These are phyloP conservation scores for Cladophialophora psammophila DNA, from an alignment of 2,329 filamentous ascomycete species.

Conservation along the genomic window DNA sequence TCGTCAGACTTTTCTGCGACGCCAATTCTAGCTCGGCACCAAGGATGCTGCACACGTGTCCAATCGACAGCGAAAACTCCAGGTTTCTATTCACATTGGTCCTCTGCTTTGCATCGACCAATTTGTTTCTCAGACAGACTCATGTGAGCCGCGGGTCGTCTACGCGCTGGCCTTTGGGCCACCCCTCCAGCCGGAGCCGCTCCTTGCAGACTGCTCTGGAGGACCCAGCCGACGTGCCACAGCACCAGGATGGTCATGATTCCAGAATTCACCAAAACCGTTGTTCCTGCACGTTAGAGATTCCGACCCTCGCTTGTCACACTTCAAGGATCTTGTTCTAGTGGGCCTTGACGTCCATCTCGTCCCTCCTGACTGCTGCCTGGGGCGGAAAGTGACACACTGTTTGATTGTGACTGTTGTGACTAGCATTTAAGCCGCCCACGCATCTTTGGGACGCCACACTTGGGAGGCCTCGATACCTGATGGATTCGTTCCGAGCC, in stretches of 20 bases:
- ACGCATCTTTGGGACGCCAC: not conserved
- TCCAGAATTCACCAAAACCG: constrained; percentile 14
- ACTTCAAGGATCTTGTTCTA: constrained; percentile 1
- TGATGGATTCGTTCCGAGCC: constrained; percentile 6
- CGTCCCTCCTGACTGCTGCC: constrained; percentile 11
- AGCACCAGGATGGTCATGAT: constrained; percentile 8
- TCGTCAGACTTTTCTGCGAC: constrained; percentile 18
- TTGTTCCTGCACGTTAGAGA: not conserved
- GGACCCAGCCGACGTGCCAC: constrained; percentile 14
- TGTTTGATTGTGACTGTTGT: constrained; percentile 13
- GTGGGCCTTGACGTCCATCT: not conserved
- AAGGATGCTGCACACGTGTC: constrained; percentile 10
- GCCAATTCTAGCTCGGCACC: constrained; percentile 11
- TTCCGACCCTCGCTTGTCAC: not conserved
- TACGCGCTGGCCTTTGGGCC: constrained; percentile 9
- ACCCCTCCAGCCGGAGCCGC: not conserved
- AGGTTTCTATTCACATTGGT: constrained; percentile 26
- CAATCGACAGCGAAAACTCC: constrained; percentile 21
- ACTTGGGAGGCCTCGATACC: not conserved
- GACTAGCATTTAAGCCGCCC: constrained; percentile 9
- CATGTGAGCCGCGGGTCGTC: not conserved
- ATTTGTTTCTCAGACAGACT: constrained; percentile 16
- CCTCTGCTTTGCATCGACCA: constrained; percentile 11
- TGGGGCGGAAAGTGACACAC: constrained; percentile 20
- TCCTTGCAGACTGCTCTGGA: not conserved